Conservation (phyloP, 2,329 filamentous ascomycete species). For the Phoma sp. region DNA sequence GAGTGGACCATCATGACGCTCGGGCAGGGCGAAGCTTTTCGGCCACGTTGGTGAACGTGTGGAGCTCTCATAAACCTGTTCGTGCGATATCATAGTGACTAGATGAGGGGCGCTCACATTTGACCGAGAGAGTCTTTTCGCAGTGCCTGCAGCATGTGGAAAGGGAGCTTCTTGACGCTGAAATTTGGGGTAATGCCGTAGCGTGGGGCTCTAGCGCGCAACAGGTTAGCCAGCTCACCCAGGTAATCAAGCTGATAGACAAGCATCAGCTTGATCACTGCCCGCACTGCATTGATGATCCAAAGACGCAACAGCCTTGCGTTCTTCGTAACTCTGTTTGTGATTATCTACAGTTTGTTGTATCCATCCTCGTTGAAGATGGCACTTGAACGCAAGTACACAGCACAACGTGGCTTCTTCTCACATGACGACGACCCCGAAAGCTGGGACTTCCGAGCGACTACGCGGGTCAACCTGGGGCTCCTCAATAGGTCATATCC, state of each 20-base stretch:
- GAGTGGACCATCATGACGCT: background rate
- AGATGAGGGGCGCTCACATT: background rate
- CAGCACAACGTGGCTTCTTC: slow-evolving; percentile 23
- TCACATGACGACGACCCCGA: slow-evolving; percentile 24
- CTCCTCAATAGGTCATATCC: slow-evolving; percentile 66
- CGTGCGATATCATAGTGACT: background rate
- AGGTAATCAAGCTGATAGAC: background rate
- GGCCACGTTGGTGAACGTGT: background rate
- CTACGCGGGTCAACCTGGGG: slow-evolving; percentile 56
- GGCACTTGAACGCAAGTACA: slow-evolving; percentile 13
- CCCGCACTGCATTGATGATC: background rate
- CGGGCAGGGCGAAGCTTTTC: too few species aligned
- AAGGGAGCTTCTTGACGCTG: background rate
- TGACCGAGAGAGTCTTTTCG: background rate
- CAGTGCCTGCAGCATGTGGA: background rate
- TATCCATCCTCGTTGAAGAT: background rate
- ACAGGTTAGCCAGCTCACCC: background rate
- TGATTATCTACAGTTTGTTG: background rate
- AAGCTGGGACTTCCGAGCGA: slow-evolving; percentile 24
- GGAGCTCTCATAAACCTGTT: background rate
- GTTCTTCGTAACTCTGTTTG: background rate
- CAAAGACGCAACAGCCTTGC: background rate
- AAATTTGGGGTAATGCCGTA: background rate
- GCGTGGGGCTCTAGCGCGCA: background rate
- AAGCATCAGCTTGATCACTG: background rate